Base-by-base conservation (phyloP, 441 rosid species). In the Populus hybrid region DNA sequence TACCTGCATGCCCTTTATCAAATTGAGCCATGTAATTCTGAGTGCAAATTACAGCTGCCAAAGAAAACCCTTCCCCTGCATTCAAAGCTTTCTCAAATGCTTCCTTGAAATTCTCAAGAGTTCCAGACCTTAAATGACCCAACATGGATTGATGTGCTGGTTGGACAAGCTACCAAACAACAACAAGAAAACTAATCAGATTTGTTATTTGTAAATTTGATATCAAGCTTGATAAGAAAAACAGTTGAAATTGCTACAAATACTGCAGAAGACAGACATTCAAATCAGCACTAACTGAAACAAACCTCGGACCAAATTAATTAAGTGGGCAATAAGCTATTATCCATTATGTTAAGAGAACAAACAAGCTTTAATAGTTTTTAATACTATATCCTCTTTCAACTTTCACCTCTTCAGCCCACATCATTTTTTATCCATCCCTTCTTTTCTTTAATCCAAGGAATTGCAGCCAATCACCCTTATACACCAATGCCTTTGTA, bases 1-100 rank as follows among this genome's bases (percentile, higher is more conserved):
- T 89, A 91, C 99, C 97, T 89, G 87, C 85, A 86, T 89, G 88
- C 84, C 83, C 84, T 80, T 91, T 85, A 77, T 91, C 97, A 87
- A 91, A 96, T 70, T 72, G 77, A 84, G 84, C 77, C 86, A 91
- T 79, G 80, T 75, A 85, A 78, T 83, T 82, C 76, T 80, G 82
- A 57, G 90, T 78, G 73, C 97, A 92, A 50, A 82, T 70, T 32
- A 40, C 69, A 21, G 95, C 88, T 79, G 97, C 92, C 32, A 83
- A 74, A 71, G 92, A 87, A 84, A 96, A 96, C 73, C 85, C 89
- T 79, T 93, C 97, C 75, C 95, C 97, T 76, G 86, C 88, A 76
- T 69, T 83, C 83, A 94, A 84, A 78, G 96, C 91, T 84, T 90
- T 94, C 36, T 90, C 92, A 79, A 95, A 95, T 79, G 90, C 88